Conservation (phyloP, 1,284 basidiomycete species). For the Singerocomus inundabilis region DNA sequence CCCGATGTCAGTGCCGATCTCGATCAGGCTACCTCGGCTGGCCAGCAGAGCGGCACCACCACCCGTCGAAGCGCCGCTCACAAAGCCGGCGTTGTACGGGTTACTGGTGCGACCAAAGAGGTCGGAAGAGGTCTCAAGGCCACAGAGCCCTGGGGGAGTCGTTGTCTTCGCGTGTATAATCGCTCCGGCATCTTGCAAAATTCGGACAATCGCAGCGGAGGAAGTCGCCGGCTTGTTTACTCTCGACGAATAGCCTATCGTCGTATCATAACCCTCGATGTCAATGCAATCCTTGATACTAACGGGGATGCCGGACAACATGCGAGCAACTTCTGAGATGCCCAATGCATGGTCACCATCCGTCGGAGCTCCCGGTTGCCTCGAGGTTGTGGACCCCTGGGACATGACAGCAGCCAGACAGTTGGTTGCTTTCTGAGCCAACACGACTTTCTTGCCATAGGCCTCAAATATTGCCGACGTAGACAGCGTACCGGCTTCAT, state of each 20-base stretch:
- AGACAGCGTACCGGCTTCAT: slow-evolving; percentile 21
- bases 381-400: not conserved
- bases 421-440: slow-evolving; percentile 35
- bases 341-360: not conserved
- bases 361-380: not conserved
- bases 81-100: slow-evolving; percentile 42
- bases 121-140: slow-evolving; percentile 55
- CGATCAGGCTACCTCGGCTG: slow-evolving; percentile 44
- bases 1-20: slow-evolving; percentile 49
- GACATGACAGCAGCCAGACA: slow-evolving; percentile 29
- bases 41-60: slow-evolving; percentile 49
- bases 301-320: slow-evolving; percentile 33
- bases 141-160: slow-evolving; percentile 46
- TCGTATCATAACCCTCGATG: slow-evolving; percentile 46
- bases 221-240: slow-evolving; percentile 37
- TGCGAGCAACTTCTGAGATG: not conserved
- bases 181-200: slow-evolving; percentile 47
- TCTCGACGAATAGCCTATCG: slow-evolving; percentile 48
- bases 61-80: slow-evolving; percentile 47
- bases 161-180: slow-evolving; percentile 56
- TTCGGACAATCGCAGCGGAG: slow-evolving; percentile 42
- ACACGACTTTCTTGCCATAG: slow-evolving; percentile 33
- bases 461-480: slow-evolving; percentile 28
- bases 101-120: slow-evolving; percentile 50
- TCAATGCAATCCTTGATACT: slow-evolving; percentile 37